Conservation (phyloP, 148 eudicot species). For the Fallopia convolvulus region DNA sequence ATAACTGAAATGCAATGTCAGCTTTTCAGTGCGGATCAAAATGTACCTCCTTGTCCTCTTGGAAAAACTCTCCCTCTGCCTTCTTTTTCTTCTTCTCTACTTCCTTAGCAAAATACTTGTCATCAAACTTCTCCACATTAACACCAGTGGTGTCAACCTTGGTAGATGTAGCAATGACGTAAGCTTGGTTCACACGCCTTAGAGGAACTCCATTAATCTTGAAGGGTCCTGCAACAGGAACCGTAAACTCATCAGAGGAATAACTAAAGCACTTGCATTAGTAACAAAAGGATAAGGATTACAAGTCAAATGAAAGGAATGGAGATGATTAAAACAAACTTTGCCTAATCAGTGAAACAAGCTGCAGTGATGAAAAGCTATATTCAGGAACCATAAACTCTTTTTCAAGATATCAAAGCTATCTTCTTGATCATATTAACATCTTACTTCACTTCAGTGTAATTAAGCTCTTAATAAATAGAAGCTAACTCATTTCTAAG, state of each 20-base stretch:
- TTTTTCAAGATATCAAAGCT: no score
- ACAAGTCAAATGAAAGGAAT: neutral
- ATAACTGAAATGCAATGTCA: neutral
- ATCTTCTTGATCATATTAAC: no score
- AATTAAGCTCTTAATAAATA: no score
- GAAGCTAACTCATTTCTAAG: no score
- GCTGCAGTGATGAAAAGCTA: neutral
- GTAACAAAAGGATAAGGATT: neutral
- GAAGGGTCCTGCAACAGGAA: constrained; percentile 39
- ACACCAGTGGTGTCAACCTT: constrained; percentile 49
- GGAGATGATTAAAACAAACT: neutral
- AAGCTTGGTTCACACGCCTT: constrained; percentile 52
- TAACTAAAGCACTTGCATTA: neutral
- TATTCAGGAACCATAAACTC: no score
- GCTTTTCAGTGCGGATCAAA: neutral
- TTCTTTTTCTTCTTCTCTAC: constrained; percentile 50
- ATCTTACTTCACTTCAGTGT: no score
- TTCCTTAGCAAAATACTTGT: constrained; percentile 55
- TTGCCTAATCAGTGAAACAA: neutral
- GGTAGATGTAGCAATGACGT: constrained; percentile 55
- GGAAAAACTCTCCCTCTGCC: constrained; percentile 54
- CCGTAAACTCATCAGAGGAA: neutral
- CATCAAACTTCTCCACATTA: constrained; percentile 37
- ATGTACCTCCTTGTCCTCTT: constrained; percentile 53
- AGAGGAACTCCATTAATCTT: constrained; percentile 59